Conservation (phyloP, 768 basidiomycete genomes). For the Trametes cinnabarina region DNA sequence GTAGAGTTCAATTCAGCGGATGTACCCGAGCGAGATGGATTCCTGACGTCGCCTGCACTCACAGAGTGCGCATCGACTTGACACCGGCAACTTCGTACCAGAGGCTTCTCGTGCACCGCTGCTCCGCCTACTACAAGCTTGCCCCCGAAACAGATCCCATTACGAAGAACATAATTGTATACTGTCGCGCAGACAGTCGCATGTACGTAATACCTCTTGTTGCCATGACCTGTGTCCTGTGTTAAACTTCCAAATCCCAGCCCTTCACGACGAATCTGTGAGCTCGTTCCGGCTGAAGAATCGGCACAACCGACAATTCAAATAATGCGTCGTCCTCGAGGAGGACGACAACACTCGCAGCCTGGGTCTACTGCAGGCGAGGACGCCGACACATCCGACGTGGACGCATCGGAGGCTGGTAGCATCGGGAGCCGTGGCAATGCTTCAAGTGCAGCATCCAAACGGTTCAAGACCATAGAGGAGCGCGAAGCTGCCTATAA, state of each 20-base stretch:
- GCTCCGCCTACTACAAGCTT: conserved; percentile 79
- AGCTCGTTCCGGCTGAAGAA: conserved; percentile 75
- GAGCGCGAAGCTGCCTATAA: conserved; percentile 90
- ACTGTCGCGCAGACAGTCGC: conserved; percentile 60
- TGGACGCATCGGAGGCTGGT: conserved; percentile 79
- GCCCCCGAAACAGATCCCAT: conserved; percentile 62
- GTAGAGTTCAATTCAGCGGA: conserved; percentile 37
- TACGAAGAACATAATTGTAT: conserved; percentile 62
- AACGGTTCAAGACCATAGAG: conserved; percentile 76
- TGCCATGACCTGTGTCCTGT: conserved; percentile 7
- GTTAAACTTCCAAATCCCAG: conserved; percentile 37
- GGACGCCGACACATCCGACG: conserved; percentile 74
- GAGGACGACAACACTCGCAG: conserved; percentile 62
- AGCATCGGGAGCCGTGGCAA: conserved; percentile 73
- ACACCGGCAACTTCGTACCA: conserved; percentile 77
- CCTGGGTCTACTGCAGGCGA: conserved; percentile 71
- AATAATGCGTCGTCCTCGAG: conserved; percentile 76
- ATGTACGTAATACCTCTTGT: conserved; percentile 53
- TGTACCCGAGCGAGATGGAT: no score
- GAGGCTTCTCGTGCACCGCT: conserved; percentile 81
- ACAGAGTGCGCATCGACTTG: conserved; percentile 63
- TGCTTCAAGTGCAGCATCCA: conserved; percentile 52
- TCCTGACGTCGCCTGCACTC: conserved; percentile 11
- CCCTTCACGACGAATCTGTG: conserved; percentile 65
- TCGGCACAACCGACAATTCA: conserved; percentile 75